Conservation (phyloP, 176 grass and related monocot genomes). For the Aegilops speltoides region DNA sequence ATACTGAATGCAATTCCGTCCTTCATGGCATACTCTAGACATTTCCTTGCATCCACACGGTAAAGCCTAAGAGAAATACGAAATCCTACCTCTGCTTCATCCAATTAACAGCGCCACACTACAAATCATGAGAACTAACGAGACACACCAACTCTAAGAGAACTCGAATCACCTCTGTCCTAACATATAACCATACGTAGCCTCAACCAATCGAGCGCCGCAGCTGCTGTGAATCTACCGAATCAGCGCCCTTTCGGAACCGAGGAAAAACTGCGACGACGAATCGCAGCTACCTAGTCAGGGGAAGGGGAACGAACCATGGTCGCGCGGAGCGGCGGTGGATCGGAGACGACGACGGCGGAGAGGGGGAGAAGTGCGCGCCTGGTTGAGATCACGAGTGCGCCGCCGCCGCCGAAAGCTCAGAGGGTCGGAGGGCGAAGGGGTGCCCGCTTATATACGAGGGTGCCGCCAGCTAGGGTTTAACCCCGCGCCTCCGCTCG, state of each 20-base stretch:
- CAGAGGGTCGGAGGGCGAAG: not conserved
- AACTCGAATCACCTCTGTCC: not conserved
- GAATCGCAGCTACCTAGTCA: not conserved
- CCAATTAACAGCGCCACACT: not conserved
- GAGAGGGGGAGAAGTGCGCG: not conserved
- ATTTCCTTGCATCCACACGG: not conserved
- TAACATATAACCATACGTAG: not conserved
- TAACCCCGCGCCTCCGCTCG: not conserved
- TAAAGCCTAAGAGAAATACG: not conserved
- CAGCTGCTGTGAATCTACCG: not conserved
- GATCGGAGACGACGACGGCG: constrained; percentile 2
- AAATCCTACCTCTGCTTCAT: not conserved
- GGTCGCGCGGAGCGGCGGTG: constrained; percentile 17
- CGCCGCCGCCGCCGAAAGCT: constrained; percentile 36
- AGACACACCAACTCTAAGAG: not conserved
- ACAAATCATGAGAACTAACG: not conserved
- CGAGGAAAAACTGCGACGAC: accelerated
- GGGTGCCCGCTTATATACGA: constrained; percentile 15
- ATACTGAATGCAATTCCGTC: no score
- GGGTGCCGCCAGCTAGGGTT: constrained; percentile 27
- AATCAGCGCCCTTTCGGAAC: not conserved
- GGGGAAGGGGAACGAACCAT: constrained; percentile 27
- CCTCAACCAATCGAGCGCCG: not conserved
- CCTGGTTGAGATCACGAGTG: constrained; percentile 6
- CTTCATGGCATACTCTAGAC: no score